Conservation (phyloP, 805 yeast species). For the Suhomyces xylopsoci region DNA sequence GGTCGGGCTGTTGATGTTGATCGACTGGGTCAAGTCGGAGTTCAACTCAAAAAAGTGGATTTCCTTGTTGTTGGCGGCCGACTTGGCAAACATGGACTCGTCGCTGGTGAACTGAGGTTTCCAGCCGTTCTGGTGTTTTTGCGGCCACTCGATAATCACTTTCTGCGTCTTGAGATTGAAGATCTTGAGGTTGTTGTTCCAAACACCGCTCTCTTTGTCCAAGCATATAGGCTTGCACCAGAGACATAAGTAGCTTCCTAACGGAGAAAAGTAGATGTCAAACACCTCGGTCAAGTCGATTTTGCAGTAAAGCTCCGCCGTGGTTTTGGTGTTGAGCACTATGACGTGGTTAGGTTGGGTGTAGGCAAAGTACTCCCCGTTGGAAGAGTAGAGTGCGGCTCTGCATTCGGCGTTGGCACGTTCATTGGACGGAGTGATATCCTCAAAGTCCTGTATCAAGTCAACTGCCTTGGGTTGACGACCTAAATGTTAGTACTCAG, state of each 20-base stretch:
- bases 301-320: conserved; percentile 40
- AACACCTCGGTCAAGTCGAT: conserved; percentile 65
- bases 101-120: conserved; percentile 84
- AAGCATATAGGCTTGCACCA: conserved; percentile 83
- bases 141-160: conserved; percentile 60
- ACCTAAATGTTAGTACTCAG: conserved; percentile 22
- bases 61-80: conserved; percentile 51
- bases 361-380: conserved; percentile 69
- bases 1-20: conserved; percentile 48
- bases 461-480: conserved; percentile 27
- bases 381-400: conserved; percentile 61
- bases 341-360: conserved; percentile 62
- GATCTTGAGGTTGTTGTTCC: conserved; percentile 75
- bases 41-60: conserved; percentile 63
- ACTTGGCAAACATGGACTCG: conserved; percentile 67
- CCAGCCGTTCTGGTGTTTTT: conserved; percentile 88
- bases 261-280: conserved; percentile 86
- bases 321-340: conserved; percentile 54
- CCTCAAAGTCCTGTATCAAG: conserved; percentile 31
- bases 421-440: conserved; percentile 29
- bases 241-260: conserved; percentile 74
- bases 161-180: conserved; percentile 54
- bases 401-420: conserved; percentile 51
- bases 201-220: conserved; percentile 67
- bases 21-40: conserved; percentile 21